A percentile compares a stretch with the other conserved stretches of the same genome.
phyloP scores from a whole-genome alignment of 805 yeast species.

The Metschnikowia peoriensis region DNA sequence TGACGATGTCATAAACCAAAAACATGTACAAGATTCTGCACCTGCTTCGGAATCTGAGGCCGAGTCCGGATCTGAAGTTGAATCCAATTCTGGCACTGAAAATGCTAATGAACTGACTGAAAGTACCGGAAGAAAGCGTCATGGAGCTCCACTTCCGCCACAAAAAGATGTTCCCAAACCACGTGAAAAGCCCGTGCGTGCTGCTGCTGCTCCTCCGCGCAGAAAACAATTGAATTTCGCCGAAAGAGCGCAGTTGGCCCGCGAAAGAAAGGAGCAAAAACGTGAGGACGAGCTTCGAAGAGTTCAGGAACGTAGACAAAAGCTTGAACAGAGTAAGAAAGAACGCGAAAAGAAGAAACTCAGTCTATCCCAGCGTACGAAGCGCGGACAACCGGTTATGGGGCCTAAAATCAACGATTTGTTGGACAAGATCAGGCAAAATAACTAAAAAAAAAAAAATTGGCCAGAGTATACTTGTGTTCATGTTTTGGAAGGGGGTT shows the following conservation, averaged over 20 bases:
- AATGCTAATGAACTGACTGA: slow-evolving; percentile 8
- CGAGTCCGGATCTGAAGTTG: neutral
- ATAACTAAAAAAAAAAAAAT: slow-evolving; percentile 18
- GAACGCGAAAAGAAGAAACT: slow-evolving; percentile 45
- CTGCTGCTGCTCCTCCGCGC: neutral
- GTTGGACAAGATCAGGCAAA: slow-evolving; percentile 69
- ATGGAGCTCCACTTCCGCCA: slow-evolving; percentile 9
- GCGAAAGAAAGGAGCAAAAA: slow-evolving; percentile 45
- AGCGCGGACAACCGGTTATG: slow-evolving; percentile 84
- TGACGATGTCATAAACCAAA: neutral
- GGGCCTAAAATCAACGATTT: slow-evolving; percentile 81
- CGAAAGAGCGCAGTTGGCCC: slow-evolving; percentile 46
- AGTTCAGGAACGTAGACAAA: slow-evolving; percentile 38
- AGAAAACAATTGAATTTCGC: slow-evolving; percentile 38
- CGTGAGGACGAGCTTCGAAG: slow-evolving; percentile 37
- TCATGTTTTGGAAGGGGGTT: neutral
- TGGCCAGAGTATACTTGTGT: neutral
- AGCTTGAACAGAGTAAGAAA: slow-evolving; percentile 35
- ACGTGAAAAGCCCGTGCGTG: slow-evolving; percentile 16
- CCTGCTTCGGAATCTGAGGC: slow-evolving; percentile 1
- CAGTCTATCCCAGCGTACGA: slow-evolving; percentile 50
- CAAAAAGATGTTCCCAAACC: slow-evolving; percentile 18
- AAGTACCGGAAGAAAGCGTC: slow-evolving; percentile 21
- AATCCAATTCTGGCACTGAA: neutral
- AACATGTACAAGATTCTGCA: neutral